Evolutionary conservation across 306 rosid species (phyloP).

Genomic region (Malus sieversii): DNA sequence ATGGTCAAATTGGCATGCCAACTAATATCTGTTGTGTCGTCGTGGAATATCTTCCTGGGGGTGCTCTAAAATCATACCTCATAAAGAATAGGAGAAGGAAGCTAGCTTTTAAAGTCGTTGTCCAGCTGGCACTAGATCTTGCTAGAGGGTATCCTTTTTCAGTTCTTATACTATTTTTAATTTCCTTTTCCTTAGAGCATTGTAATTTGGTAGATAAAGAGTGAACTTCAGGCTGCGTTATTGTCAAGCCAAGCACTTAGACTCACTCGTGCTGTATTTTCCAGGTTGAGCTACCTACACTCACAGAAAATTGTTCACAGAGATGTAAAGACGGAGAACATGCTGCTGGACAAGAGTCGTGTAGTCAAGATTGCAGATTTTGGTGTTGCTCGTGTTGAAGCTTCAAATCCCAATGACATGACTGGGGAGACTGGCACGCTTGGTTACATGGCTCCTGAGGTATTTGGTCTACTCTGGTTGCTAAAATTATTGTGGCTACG

Average conservation of each 20-base stretch:
- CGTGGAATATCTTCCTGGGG: slow-evolving; percentile 94
- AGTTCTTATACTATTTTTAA: background rate
- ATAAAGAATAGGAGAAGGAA: slow-evolving; percentile 93
- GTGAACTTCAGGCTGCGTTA: background rate
- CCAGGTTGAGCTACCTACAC: slow-evolving; percentile 90
- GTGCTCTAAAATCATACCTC: slow-evolving; percentile 70
- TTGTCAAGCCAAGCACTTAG: slow-evolving; percentile 10
- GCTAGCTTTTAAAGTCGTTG: slow-evolving; percentile 79
- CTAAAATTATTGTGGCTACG: background rate
- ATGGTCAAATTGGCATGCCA: slow-evolving; percentile 84
- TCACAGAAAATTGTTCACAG: slow-evolving; percentile 94
- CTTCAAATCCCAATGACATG: slow-evolving; percentile 99
- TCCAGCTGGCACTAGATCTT: slow-evolving; percentile 91
- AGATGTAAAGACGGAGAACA: slow-evolving; percentile 97
- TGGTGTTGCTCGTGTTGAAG: slow-evolving; percentile 98
- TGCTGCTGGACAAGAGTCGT: slow-evolving; percentile 83
- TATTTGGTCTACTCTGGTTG: slow-evolving; percentile 11
- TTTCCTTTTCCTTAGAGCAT: background rate
- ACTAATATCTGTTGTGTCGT: slow-evolving; percentile 85
- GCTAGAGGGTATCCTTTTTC: slow-evolving; percentile 72
- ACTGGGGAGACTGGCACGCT: slow-evolving; percentile 99
- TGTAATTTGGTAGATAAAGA: slow-evolving; percentile 18
- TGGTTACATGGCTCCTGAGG: slow-evolving; percentile 99
- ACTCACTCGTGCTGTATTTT: slow-evolving; percentile 20
- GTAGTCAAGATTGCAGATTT: slow-evolving; percentile 91